These are phyloP conservation scores for barrel medic (Medicago truncatula) DNA, from an alignment of 306 rosid species.

Conservation along the genomic window DNA sequence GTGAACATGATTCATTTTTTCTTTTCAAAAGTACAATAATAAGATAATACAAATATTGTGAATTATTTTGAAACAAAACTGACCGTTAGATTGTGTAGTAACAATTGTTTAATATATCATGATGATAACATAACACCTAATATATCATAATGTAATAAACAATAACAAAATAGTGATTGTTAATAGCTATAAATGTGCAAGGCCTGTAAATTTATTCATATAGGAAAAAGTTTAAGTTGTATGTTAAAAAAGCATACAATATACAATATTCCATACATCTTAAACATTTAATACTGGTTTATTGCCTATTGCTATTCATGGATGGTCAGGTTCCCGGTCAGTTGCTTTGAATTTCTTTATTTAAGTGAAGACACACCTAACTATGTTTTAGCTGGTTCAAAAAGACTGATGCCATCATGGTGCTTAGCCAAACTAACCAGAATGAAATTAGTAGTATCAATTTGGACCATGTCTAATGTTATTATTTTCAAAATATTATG, in stretches of 20 bases:
- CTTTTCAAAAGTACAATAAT: too few species aligned
- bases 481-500: not conserved
- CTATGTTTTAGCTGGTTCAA: not conserved
- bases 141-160: not conserved
- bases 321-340: constrained; percentile 3
- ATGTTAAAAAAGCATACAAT: not conserved
- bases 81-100: not conserved
- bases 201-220: too few species aligned
- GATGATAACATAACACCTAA: not conserved
- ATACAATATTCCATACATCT: not conserved
- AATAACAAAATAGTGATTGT: not conserved
- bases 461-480: not conserved
- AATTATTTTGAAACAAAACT: not conserved
- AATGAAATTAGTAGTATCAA: not conserved
- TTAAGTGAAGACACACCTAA: not conserved
- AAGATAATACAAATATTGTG: too few species aligned
- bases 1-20: not conserved
- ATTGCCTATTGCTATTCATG: not conserved
- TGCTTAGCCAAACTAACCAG: not conserved
- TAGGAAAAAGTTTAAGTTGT: too few species aligned
- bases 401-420: not conserved
- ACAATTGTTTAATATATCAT: not conserved
- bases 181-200: too few species aligned
- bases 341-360: not conserved
- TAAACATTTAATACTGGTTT: not conserved